A percentile compares a stretch with the other conserved stretches of the same genome.
Conservation (phyloP, 768 basidiomycete species). For the Suillus tomentosus region DNA sequence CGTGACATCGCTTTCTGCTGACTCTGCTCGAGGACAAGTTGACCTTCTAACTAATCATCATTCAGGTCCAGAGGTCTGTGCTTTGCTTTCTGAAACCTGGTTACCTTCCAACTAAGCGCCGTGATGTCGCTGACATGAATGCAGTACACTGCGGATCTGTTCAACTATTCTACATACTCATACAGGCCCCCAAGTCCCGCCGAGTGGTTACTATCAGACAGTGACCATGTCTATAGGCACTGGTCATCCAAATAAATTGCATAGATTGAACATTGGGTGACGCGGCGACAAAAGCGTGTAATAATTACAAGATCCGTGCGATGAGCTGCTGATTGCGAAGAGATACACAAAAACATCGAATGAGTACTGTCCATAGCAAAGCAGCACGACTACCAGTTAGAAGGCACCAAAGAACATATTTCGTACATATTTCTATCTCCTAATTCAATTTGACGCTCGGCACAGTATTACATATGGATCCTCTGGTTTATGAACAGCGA, state of each 20-base stretch:
- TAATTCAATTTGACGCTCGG: neutral
- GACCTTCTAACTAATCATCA: neutral
- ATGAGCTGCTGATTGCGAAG: neutral
- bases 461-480: neutral
- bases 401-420: constrained; percentile 9
- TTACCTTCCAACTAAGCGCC: neutral
- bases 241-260: neutral
- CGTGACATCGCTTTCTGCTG: neutral
- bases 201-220: neutral
- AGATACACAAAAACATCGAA: constrained; percentile 5
- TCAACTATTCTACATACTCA: neutral
- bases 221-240: neutral
- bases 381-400: neutral
- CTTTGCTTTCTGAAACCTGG: no score
- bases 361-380: constrained; percentile 4
- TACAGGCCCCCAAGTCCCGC: neutral
- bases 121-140: neutral
- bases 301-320: neutral
- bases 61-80: neutral
- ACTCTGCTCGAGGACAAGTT: neutral
- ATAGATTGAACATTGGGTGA: constrained; percentile 2
- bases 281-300: neutral
- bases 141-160: neutral
- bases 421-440: constrained; percentile 3
- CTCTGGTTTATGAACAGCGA: neutral